Base-by-base conservation (phyloP, 2,329 filamentous ascomycete genomes). In the Zymoseptoria ardabiliae region DNA sequence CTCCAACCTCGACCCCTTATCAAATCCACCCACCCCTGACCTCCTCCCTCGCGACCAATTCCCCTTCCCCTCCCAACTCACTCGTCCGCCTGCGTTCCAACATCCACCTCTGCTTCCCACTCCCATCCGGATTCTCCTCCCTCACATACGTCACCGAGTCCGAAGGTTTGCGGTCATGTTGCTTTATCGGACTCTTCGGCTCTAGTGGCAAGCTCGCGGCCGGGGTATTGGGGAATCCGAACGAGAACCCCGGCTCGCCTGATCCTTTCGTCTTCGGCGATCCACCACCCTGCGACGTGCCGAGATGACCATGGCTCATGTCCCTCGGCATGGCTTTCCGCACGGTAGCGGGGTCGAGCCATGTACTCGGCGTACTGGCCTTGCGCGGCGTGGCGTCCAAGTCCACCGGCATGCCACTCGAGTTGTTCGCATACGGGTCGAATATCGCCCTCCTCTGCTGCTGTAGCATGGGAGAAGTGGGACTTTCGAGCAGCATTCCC, bases 71-170 rank as follows among this genome's bases (percentile, higher is more conserved):
- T 59, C 77, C 81, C 1, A 45, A 19, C 66, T 89, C 86, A 0
- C 79, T 84, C 2, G 85, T 88, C 41, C 87, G 76, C 56, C 87
- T 78, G 41, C 87, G 75, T 72, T 91, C 88, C 65, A 90, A 76
- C 7, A 90, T 82, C 88, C 87, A 90, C 52, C 85, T 76, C 8
- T 74, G 72, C 58, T 79, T 81, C 63, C 82, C 81, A 1, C 80
- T 82, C 8, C 79, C 79, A 2, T 82, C 78, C 52, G 85, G 83
- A 68, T 87, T 85, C 61, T 81, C 81, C 62, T 83, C 81, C n/a
- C 77, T 73, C 2, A 81, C 78, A 71, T 91, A 91, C 6, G 86
- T 86, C 35, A 91, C 84, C 63, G 85, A 88, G 65, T 89, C 87
- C 3, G 35, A 45, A n/a, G 35, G 35, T 45, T 45, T 45, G 35